phyloP scores from a whole-genome alignment of 345 rosid genomes.

The Brassica rapa region DNA sequence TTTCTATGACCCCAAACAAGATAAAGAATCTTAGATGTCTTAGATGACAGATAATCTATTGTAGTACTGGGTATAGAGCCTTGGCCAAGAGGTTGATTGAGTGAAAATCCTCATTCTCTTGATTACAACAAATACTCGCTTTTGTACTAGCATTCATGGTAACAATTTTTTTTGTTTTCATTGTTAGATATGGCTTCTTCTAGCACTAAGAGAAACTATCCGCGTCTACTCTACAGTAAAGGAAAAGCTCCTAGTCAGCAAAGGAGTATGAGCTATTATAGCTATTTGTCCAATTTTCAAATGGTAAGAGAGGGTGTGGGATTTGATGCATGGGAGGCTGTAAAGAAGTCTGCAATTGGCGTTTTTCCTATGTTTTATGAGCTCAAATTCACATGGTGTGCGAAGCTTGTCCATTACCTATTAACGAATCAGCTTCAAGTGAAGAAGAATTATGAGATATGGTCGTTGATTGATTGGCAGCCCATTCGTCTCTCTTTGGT shows the following conservation, averaged over 20 bases:
- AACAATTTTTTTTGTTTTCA: too few relatives aligned
- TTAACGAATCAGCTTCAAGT: not conserved
- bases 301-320: not conserved
- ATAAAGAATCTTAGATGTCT: not conserved
- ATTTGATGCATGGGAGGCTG: not conserved
- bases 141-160: too few relatives aligned
- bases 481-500: not conserved
- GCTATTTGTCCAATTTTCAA: not conserved
- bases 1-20: not conserved
- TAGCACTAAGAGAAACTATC: not conserved
- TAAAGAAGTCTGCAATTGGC: not conserved
- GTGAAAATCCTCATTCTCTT: too few relatives aligned
- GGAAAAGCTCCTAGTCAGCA: not conserved
- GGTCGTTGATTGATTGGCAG: not conserved
- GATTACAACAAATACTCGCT: too few relatives aligned
- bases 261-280: not conserved
- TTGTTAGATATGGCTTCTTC: not conserved
- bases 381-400: not conserved
- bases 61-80: constrained; percentile 61
- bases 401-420: not conserved
- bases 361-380: not conserved
- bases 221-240: not conserved
- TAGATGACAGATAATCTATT: constrained; percentile 65
- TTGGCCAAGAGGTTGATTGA: too few relatives aligned
- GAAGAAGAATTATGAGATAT: not conserved